A percentile compares a stretch with the other conserved stretches of the same genome.
Evolutionary conservation across 2,329 filamentous ascomycete species (phyloP).

Genomic region (Penicillium concentricum): DNA sequence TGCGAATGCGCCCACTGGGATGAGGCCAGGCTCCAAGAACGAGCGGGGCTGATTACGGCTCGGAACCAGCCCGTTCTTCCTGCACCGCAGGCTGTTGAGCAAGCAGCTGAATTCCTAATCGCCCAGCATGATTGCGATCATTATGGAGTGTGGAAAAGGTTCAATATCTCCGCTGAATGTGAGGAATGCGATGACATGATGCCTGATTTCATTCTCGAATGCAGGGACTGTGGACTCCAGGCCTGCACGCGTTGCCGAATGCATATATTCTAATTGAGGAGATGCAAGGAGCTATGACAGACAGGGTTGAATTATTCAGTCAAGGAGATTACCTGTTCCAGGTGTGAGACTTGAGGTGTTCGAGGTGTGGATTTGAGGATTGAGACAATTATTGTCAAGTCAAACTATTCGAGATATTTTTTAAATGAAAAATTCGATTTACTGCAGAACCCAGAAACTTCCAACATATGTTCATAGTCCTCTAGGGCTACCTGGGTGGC

Average conservation of each 20-base stretch:
- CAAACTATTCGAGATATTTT: background rate
- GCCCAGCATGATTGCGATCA: background rate
- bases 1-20: slow-evolving; percentile 29
- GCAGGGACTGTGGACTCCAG: background rate
- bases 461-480: no score
- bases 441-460: background rate
- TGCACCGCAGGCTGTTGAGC: background rate
- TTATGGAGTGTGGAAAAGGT: background rate
- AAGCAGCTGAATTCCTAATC: background rate
- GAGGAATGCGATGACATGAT: background rate
- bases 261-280: background rate
- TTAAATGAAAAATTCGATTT: background rate
- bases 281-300: background rate
- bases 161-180: background rate
- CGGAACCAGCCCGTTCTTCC: background rate
- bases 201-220: background rate
- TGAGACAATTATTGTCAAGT: background rate
- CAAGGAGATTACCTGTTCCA: background rate
- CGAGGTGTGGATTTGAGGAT: background rate
- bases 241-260: background rate
- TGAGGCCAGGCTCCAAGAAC: background rate
- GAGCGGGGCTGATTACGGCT: background rate
- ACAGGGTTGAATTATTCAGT: background rate
- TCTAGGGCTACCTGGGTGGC: no score
- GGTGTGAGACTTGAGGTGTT: background rate